These are phyloP conservation scores for Gloeopeniophorella convolvens DNA, from an alignment of 768 basidiomycete species.

Conservation along the genomic window DNA sequence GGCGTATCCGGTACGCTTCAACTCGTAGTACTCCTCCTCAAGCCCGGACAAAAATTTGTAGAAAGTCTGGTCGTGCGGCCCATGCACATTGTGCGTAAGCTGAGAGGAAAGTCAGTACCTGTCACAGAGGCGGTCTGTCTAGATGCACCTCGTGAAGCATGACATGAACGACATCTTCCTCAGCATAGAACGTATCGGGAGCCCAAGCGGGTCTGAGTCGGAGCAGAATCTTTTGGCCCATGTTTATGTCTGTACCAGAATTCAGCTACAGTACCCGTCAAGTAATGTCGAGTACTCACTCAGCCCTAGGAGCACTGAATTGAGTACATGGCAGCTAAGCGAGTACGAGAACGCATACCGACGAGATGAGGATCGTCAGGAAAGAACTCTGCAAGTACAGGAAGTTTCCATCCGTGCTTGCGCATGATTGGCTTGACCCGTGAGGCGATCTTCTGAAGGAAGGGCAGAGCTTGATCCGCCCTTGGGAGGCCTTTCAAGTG, in stretches of 20 bases:
- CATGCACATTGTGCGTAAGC: constrained; percentile 87
- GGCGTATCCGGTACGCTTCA: constrained; percentile 75
- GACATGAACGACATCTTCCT: constrained; percentile 69
- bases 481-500: constrained; percentile 65
- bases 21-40: constrained; percentile 78
- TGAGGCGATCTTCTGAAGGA: constrained; percentile 65
- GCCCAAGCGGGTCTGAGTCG: constrained; percentile 68
- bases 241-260: constrained; percentile 56
- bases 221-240: constrained; percentile 76
- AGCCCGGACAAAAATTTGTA: constrained; percentile 66
- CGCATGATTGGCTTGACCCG: constrained; percentile 94
- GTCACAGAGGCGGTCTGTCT: neutral
- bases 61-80: constrained; percentile 83
- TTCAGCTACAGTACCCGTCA: neutral
- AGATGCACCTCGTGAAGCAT: constrained; percentile 81
- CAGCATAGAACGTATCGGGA: constrained; percentile 65
- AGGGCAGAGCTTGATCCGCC: constrained; percentile 57
- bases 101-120: constrained; percentile 26
- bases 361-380: constrained; percentile 66
- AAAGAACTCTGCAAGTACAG: constrained; percentile 82
- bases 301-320: constrained; percentile 14
- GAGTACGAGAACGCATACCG: constrained; percentile 39
- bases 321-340: neutral
- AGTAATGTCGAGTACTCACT: constrained; percentile 13
- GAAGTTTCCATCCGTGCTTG: constrained; percentile 72